A percentile compares a stretch with the other conserved stretches of the same genome.
Evolutionary conservation across 1,139 yeast species (phyloP).

Genomic region (Debaryomyces psychrophilus): DNA sequence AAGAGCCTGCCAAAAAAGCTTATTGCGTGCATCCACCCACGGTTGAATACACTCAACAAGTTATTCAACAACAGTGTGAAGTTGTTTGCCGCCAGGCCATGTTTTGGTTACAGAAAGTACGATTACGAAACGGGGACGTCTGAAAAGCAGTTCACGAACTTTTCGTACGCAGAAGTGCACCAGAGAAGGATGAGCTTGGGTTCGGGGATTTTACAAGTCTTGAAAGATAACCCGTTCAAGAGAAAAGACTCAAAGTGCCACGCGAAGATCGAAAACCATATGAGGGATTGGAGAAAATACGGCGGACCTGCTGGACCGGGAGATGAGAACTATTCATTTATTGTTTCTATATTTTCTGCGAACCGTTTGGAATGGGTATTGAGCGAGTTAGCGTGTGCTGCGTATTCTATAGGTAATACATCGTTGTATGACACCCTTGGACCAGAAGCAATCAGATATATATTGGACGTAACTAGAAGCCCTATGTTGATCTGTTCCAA

Average conservation of each 20-base stretch:
- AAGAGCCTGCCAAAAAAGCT: constrained; percentile 6
- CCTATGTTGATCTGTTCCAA: constrained; percentile 36
- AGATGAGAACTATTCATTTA: constrained; percentile 29
- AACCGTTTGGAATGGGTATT: constrained; percentile 40
- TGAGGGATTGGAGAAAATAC: constrained; percentile 18
- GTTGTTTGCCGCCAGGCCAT: constrained; percentile 26
- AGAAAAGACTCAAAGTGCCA: constrained; percentile 26
- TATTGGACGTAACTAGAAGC: constrained; percentile 31
- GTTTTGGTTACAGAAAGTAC: constrained; percentile 35
- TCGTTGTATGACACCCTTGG: constrained; percentile 43
- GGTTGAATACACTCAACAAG: constrained; percentile 33
- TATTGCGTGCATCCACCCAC: constrained; percentile 14
- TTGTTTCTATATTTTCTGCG: constrained; percentile 34
- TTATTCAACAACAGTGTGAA: constrained; percentile 28
- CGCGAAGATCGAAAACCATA: constrained; percentile 22
- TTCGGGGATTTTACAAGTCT: constrained; percentile 34
- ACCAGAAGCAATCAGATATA: constrained; percentile 30
- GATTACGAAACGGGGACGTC: constrained; percentile 29
- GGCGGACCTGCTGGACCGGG: constrained; percentile 20
- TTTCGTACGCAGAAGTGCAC: constrained; percentile 14
- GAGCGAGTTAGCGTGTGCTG: constrained; percentile 38
- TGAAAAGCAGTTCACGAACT: constrained; percentile 21
- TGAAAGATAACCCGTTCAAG: constrained; percentile 33
- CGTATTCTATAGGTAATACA: constrained; percentile 37
- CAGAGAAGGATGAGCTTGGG: constrained; percentile 30